A percentile compares a stretch with the other conserved stretches of the same genome.
Evolutionary conservation across 2,329 filamentous ascomycete genomes (phyloP).

Genomic region (Geosmithia morbida): DNA sequence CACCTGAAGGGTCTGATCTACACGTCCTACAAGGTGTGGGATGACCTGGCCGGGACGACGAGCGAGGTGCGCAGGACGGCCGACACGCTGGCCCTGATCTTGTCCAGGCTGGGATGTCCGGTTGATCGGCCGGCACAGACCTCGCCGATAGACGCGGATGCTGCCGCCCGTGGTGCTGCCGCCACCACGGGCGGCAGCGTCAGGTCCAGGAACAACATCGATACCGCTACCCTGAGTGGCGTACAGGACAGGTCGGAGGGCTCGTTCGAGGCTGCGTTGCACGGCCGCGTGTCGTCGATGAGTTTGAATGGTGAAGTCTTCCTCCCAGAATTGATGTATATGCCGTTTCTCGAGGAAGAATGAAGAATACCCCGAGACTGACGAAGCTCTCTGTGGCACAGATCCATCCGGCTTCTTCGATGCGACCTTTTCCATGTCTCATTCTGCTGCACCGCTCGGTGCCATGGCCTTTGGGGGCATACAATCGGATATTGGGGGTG

Average conservation of each 20-base stretch:
- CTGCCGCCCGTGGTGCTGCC: too few relatives aligned
- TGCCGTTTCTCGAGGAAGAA: too few relatives aligned
- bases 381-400: background rate
- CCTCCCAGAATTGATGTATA: too few relatives aligned
- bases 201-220: too few relatives aligned
- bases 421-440: background rate
- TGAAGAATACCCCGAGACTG: too few relatives aligned
- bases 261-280: background rate
- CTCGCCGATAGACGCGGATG: background rate
- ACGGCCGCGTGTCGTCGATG: background rate
- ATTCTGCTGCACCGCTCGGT: background rate
- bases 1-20: slow-evolving; percentile 24
- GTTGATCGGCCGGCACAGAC: slow-evolving; percentile 5
- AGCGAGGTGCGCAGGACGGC: slow-evolving; percentile 30
- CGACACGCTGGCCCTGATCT: slow-evolving; percentile 28
- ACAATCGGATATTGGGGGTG: background rate
- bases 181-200: too few relatives aligned
- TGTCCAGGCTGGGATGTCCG: slow-evolving; percentile 23
- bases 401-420: background rate
- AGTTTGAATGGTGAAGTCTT: background rate
- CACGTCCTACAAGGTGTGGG: slow-evolving; percentile 29
- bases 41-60: slow-evolving; percentile 18
- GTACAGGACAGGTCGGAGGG: too few relatives aligned
- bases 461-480: background rate
- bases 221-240: too few relatives aligned